Base-by-base conservation (phyloP, 805 yeast species). In the Sugiyamaella marilandica region DNA sequence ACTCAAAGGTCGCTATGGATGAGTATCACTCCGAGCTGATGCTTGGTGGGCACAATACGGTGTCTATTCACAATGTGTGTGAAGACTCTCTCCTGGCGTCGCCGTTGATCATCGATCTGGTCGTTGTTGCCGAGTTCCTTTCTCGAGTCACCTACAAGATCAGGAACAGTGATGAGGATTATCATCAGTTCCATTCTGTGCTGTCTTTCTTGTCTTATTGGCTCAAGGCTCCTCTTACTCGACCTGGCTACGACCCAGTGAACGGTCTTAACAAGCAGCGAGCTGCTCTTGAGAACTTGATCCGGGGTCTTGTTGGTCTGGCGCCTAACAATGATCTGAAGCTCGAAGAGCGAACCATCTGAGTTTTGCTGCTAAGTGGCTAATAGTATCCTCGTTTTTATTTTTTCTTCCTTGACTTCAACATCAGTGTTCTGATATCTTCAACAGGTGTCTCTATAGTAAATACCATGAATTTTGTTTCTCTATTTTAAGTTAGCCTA, bases 1-100 rank as follows among this genome's bases (percentile, higher is more conserved):
- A 91, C 72, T 84, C 94, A 59, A 91, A 91, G 76, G 96, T 91
- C 59, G 98, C 98, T 50, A 92, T 91, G 97, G 98, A 91, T 71
- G 97, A 92, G 74, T 91, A 91, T 75, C 89, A 92, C 75, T 85
- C 95, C 52, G 97, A 91, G 73, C 82, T 91, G 67, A 92, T 91
- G 97, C 79, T 91, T 63, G 98, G 98, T 56, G 98, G 98, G 44
- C 97, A 91, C 74, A 92, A 91, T 76, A 85, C 94, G 68, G 86
- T 91, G 61, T 83, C 95, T 46, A 85, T 92, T 66, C 96, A 91
- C 74, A 91, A 92, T 69, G 96, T 92, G 41, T 91, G 98, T 72
- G 98, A 91, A 73, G 98, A 91, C 70, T 90, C 97, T 2, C 76
- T 91, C 64, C 79, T 91, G 68, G 98, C 98, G 16, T 87, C 97